These are phyloP conservation scores for Vinca minor DNA, from an alignment of 257 asterid species.

Conservation along the genomic window DNA sequence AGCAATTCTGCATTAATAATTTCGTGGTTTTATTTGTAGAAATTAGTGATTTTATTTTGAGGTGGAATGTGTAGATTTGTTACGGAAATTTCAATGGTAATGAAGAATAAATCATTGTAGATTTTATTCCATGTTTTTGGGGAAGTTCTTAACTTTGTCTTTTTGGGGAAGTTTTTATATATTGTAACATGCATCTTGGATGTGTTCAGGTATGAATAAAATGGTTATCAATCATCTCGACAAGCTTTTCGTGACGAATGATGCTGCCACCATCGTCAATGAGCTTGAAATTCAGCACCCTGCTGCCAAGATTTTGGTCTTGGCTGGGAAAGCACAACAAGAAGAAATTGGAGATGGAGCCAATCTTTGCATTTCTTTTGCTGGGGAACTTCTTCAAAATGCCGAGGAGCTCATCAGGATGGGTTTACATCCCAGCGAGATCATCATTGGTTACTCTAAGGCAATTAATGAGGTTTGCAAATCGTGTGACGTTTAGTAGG, in stretches of 20 bases:
- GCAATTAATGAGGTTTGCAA: slow-evolving; percentile 67
- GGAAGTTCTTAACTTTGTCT: neutral
- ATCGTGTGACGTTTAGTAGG: neutral
- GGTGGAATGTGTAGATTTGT: neutral
- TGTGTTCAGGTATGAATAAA: slow-evolving; percentile 79
- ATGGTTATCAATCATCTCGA: slow-evolving; percentile 97
- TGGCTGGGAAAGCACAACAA: slow-evolving; percentile 96
- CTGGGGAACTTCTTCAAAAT: slow-evolving; percentile 91
- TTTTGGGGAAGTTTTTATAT: neutral
- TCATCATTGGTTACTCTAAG: slow-evolving; percentile 76
- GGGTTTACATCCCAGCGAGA: slow-evolving; percentile 97
- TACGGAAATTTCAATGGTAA: neutral
- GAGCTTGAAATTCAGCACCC: slow-evolving; percentile 99
- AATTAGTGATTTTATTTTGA: neutral
- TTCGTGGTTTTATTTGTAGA: neutral
- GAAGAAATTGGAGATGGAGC: slow-evolving; percentile 98
- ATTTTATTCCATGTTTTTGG: neutral
- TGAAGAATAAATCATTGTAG: neutral
- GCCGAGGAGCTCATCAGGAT: slow-evolving; percentile 98
- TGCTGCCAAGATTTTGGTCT: slow-evolving; percentile 91
- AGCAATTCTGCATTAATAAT: neutral
- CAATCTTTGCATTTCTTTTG: slow-evolving; percentile 81
- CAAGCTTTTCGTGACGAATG: slow-evolving; percentile 88
- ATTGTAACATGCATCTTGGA: neutral
- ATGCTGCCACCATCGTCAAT: slow-evolving; percentile 89